These are phyloP conservation scores for Macrolepiota fuliginosa DNA, from an alignment of 768 basidiomycete genomes.

Conservation along the genomic window DNA sequence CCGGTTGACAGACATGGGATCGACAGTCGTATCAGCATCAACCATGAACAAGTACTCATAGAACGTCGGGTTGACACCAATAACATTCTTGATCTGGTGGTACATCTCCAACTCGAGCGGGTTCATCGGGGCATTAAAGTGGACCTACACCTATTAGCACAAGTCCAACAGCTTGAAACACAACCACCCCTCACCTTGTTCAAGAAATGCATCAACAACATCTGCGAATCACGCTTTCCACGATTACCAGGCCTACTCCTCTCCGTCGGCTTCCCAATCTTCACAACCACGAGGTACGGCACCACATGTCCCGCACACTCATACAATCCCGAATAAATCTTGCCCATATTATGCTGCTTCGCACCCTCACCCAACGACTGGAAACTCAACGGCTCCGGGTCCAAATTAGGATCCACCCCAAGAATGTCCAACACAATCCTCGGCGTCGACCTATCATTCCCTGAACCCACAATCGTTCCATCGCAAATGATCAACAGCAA, in stretches of 20 bases:
- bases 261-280: slow-evolving; percentile 95
- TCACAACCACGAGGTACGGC: slow-evolving; percentile 89
- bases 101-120: slow-evolving; percentile 98
- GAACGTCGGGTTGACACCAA: slow-evolving; percentile 97
- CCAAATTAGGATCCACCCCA: slow-evolving; percentile 87
- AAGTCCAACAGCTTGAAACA: too few relatives aligned
- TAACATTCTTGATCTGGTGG: slow-evolving; percentile 99
- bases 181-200: slow-evolving; percentile 85
- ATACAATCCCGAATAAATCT: slow-evolving; percentile 94
- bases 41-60: slow-evolving; percentile 95
- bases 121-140: slow-evolving; percentile 95
- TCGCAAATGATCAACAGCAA: slow-evolving; percentile 92
- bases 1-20: slow-evolving; percentile 83
- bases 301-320: slow-evolving; percentile 95
- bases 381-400: slow-evolving; percentile 95
- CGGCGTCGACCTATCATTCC: slow-evolving; percentile 95
- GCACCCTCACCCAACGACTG: slow-evolving; percentile 91
- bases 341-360: slow-evolving; percentile 97
- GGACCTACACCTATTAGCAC: slow-evolving; percentile 84
- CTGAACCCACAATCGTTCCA: slow-evolving; percentile 96
- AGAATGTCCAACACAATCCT: slow-evolving; percentile 96
- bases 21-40: slow-evolving; percentile 94
- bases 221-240: slow-evolving; percentile 97
- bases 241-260: slow-evolving; percentile 92
- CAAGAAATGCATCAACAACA: slow-evolving; percentile 95